These are phyloP conservation scores for Thermomyces lanuginosus DNA, from an alignment of 2,329 filamentous ascomycete genomes.

Conservation along the genomic window DNA sequence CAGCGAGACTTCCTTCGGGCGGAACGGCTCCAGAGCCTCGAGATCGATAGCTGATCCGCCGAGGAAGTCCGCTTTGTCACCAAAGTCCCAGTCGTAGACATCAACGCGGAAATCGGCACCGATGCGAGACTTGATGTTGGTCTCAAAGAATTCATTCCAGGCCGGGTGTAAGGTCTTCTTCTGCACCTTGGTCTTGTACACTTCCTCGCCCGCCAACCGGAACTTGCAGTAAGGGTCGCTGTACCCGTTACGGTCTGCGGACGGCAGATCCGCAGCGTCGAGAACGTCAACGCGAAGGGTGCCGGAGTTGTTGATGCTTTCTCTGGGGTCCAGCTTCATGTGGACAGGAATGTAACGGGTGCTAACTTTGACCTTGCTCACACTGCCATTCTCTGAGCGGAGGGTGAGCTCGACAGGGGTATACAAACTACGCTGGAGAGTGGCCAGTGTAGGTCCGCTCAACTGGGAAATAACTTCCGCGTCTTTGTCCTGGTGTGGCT, in stretches of 20 bases:
- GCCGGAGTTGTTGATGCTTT: conserved; percentile 99
- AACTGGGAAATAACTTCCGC: conserved; percentile 68
- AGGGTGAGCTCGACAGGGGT: conserved; percentile 72
- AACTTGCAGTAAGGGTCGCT: conserved; percentile 97
- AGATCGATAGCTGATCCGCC: conserved; percentile 63
- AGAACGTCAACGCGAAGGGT: conserved; percentile 85
- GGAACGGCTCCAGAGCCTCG: conserved; percentile 69
- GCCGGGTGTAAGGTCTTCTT: conserved; percentile 92
- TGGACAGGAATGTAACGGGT: conserved; percentile 87
- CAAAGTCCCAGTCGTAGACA: conserved; percentile 93
- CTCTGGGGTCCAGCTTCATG: conserved; percentile 84
- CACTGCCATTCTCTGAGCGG: conserved; percentile 57
- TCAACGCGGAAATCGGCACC: conserved; percentile 67
- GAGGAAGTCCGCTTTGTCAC: conserved; percentile 83
- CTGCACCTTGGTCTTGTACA: conserved; percentile 87
- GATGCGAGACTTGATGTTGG: conserved; percentile 65
- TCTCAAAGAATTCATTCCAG: conserved; percentile 95
- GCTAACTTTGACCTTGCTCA: conserved; percentile 73
- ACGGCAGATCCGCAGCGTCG: conserved; percentile 72
- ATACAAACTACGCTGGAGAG: conserved; percentile 78
- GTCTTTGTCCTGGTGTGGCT: conserved; percentile 53
- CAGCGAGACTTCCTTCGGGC: conserved; percentile 56
- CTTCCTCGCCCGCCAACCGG: conserved; percentile 68
- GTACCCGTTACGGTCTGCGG: conserved; percentile 89
- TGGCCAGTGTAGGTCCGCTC: conserved; percentile 69